Conservation (phyloP, 805 yeast genomes). For the Saccharomycopsis schoenii region DNA sequence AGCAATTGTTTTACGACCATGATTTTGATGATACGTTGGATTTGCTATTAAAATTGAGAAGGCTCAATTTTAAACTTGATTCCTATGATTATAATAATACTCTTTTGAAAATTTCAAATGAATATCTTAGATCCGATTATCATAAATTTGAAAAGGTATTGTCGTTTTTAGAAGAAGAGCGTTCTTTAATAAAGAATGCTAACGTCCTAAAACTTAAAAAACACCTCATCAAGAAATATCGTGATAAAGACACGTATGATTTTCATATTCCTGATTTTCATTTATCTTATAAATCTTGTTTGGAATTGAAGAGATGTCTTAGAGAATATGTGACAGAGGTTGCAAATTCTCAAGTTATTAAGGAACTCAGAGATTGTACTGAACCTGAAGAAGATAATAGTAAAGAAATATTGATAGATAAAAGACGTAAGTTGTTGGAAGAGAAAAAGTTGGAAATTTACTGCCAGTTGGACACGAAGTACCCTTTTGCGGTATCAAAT, state of each 20-base stretch:
- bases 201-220: not conserved
- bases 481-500: not conserved
- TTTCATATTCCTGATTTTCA: not conserved
- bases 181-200: not conserved
- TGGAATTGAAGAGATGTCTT: not conserved
- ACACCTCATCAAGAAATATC: not conserved
- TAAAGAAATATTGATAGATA: not conserved
- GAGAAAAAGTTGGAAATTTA: not conserved
- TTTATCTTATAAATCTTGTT: not conserved
- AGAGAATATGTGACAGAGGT: not conserved
- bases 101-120: not conserved
- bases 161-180: not conserved
- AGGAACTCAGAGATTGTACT: not conserved
- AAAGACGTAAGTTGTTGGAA: not conserved
- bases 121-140: not conserved
- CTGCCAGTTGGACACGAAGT: not conserved
- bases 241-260: not conserved
- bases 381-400: not conserved
- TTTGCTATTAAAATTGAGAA: not conserved
- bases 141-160: not conserved
- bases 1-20: not conserved
- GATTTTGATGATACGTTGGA: not conserved
- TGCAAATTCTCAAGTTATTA: not conserved
- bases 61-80: not conserved
- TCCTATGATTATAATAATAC: not conserved